phyloP scores from a whole-genome alignment of 202 grass and related monocot genomes.

The Bolboschoenoplectus hybrid region DNA sequence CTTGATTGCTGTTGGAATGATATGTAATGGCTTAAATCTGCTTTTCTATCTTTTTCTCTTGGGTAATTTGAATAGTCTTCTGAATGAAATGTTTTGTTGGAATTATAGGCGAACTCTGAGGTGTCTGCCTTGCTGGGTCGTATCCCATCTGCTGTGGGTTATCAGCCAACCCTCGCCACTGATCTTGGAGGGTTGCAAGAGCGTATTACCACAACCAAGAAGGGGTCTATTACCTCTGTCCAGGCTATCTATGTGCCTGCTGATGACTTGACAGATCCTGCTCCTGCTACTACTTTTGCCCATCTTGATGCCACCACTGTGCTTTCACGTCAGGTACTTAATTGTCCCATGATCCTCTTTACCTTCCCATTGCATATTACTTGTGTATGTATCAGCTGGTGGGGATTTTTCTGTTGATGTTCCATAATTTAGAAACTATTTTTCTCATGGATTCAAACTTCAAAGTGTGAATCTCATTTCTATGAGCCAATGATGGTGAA shows the following conservation, averaged over 20 bases:
- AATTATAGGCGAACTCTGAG: constrained; percentile 81
- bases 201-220: constrained; percentile 89
- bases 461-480: constrained; percentile 33
- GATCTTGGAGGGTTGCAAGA: constrained; percentile 93
- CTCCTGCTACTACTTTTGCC: constrained; percentile 94
- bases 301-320: constrained; percentile 99
- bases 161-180: constrained; percentile 90
- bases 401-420: not conserved
- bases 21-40: not conserved
- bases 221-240: constrained; percentile 94
- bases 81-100: not conserved
- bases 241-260: constrained; percentile 99
- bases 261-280: constrained; percentile 99
- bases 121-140: constrained; percentile 93
- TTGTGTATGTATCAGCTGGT: not conserved
- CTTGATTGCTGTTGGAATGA: not conserved
- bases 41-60: not conserved
- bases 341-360: not conserved
- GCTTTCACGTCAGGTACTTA: constrained; percentile 77
- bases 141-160: constrained; percentile 96
- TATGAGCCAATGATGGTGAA: not conserved
- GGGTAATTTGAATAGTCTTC: not conserved
- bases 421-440: not conserved
- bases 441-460: constrained; percentile 16
- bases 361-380: not conserved